Evolutionary conservation across 1,284 basidiomycete genomes (phyloP).

Genomic region (Moesziomyces sp.): DNA sequence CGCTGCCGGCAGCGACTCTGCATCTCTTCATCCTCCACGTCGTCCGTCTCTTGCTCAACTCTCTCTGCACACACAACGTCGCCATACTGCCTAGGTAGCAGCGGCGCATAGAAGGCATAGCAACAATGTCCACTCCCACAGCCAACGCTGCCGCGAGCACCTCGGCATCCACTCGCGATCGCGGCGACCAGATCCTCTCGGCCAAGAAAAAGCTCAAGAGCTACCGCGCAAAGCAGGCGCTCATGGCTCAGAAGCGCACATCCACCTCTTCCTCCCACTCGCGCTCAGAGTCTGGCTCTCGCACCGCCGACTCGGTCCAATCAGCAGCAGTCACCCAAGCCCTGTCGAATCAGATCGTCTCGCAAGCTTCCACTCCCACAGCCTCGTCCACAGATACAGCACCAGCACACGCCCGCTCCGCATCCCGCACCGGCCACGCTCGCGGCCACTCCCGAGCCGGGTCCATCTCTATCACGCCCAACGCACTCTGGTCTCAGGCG

Average conservation of each 20-base stretch:
- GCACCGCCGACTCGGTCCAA: slow-evolving; percentile 15
- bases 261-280: slow-evolving; percentile 30
- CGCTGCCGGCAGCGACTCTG: background rate
- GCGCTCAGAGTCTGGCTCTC: slow-evolving; percentile 21
- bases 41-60: too few species aligned
- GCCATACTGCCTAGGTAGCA: background rate
- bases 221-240: slow-evolving; percentile 61
- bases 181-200: slow-evolving; percentile 56
- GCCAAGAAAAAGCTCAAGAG: slow-evolving; percentile 64
- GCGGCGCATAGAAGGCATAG: background rate
- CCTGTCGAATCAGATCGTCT: slow-evolving; percentile 32
- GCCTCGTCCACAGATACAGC: slow-evolving; percentile 3
- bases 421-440: slow-evolving; percentile 50
- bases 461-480: slow-evolving; percentile 56
- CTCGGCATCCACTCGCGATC: slow-evolving; percentile 22
- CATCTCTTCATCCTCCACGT: background rate
- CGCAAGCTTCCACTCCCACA: slow-evolving; percentile 31
- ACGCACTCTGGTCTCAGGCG: slow-evolving; percentile 29
- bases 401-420: slow-evolving; percentile 17
- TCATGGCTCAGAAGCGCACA: slow-evolving; percentile 47
- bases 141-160: background rate
- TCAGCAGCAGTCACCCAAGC: slow-evolving; percentile 18
- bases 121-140: slow-evolving; percentile 9
- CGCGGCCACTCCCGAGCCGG: slow-evolving; percentile 54
- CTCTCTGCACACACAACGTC: background rate